Base-by-base conservation (phyloP, 257 asterid genomes). In the Ballota nigra region DNA sequence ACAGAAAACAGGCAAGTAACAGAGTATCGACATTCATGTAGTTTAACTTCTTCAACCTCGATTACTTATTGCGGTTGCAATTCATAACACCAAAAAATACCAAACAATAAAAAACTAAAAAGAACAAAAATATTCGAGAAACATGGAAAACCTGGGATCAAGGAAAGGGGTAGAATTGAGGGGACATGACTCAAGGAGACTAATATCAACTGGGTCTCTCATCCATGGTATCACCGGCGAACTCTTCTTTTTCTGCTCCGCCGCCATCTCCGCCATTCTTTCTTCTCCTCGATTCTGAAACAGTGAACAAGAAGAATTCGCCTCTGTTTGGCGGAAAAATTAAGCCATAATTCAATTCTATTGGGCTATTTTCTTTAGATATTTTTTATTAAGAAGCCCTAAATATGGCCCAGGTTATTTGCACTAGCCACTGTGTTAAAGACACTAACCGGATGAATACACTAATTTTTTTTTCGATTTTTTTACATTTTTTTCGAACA, bases 201-300 rank as follows among this genome's bases (percentile, higher is more conserved):
- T 79, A 57, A 89, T 68, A 47, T 91, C 90, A 8, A 91, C 61
- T 64, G 96, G 97, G 76, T 74, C 84, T 81, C 97, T 89, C 95
- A 91, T 91, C 97, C 96, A 91, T 84, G 97, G 90, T 75, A 89
- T 66, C 72, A 85, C 85, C 16, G 96, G 88, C 67, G 76, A 45
- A 26, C 75, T 81, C 79, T 67, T 84, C 80, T 69, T 82, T 79
- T 79, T 77, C 38, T 31, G 55, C 75, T 77, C 70, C 41, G 26
- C 40, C 23, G 33, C 73, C 63, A n/a, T 13, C 59, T 66, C 77
- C 77, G 55, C 79, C 74, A 55, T 75, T 75, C 49, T 57, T 59
- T 36, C 63, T 60, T 2, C 58, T 52, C 9, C 24, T 51, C 20
- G 55, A 33, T 6, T 33, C 38, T 33, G 38, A 3, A 4, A n/a